Conservation (phyloP, 2,329 filamentous ascomycete species). For the Pseudocercospora vitis region DNA sequence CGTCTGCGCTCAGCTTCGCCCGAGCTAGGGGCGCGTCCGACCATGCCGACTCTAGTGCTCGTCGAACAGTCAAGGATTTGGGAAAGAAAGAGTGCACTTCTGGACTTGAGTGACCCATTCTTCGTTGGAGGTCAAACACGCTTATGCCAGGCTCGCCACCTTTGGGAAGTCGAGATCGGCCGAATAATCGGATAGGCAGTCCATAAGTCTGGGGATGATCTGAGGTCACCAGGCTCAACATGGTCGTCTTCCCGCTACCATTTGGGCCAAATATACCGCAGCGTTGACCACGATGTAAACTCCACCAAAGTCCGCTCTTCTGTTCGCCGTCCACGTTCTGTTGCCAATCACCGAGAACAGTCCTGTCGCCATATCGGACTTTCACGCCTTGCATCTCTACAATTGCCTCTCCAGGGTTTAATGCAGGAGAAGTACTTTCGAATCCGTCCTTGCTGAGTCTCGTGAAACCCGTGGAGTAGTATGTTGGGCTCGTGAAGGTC, state of each 20-base stretch:
- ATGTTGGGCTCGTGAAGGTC: background rate
- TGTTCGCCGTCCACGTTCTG: conserved; percentile 55
- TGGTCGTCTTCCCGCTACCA: conserved; percentile 90
- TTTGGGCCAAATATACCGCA: conserved; percentile 95
- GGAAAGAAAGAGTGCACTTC: conserved; percentile 95
- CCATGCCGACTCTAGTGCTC: conserved; percentile 82
- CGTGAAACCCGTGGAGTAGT: background rate
- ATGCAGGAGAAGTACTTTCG: conserved; percentile 25
- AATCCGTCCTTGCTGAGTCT: conserved; percentile 36
- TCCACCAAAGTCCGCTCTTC: conserved; percentile 71
- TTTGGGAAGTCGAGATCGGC: conserved; percentile 74
- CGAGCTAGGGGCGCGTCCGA: conserved; percentile 78
- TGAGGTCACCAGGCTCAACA: conserved; percentile 88
- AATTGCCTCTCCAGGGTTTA: conserved; percentile 62
- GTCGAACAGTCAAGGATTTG: conserved; percentile 68
- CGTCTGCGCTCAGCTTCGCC: conserved; percentile 62
- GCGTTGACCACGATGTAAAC: conserved; percentile 75
- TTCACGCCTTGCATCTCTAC: conserved; percentile 85
- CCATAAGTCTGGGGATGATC: conserved; percentile 95
- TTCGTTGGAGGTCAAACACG: conserved; percentile 86
- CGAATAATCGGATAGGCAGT: conserved; percentile 82
- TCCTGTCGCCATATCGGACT: conserved; percentile 75
- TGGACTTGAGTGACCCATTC: conserved; percentile 89
- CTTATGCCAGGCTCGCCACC: conserved; percentile 72
- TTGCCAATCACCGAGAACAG: conserved; percentile 78